Evolutionary conservation across 352 stramenopile genomes (phyloP).

Genomic region (Phytophthora cajani): DNA sequence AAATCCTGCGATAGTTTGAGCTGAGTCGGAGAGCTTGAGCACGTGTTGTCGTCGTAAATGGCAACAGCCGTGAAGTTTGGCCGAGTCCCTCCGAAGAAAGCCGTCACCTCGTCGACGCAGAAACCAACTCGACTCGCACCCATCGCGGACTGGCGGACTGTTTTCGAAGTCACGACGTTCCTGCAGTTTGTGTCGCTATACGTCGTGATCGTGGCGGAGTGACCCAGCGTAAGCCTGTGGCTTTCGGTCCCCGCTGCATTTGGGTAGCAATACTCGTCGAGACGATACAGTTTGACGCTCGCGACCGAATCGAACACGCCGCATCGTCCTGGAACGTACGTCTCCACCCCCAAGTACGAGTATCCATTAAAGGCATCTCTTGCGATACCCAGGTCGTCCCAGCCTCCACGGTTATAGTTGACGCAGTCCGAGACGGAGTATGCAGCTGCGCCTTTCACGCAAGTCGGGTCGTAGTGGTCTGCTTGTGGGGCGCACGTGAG

Average conservation of each 20-base stretch:
- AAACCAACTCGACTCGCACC: not conserved
- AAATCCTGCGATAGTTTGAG: constrained; percentile 14
- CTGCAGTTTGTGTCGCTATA: constrained; percentile 2
- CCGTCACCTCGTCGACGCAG: constrained; percentile 1
- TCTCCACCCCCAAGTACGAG: constrained; percentile 12
- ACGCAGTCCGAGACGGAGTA: constrained; percentile 19
- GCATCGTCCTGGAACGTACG: constrained; percentile 1
- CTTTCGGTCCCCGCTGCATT: constrained; percentile 6
- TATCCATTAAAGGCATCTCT: not conserved
- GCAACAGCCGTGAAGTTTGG: constrained; percentile 2
- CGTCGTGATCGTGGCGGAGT: constrained; percentile 4
- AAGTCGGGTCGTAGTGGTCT: constrained; percentile 10
- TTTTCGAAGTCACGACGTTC: constrained; percentile 1
- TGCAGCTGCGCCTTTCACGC: not conserved
- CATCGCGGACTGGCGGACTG: not conserved
- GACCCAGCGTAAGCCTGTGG: constrained; percentile 5
- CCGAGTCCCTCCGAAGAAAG: not conserved
- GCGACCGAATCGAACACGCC: not conserved
- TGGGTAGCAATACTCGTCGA: constrained; percentile 12
- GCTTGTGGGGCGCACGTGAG: constrained; percentile 2
- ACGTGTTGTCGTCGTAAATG: constrained; percentile 11
- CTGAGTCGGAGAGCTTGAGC: constrained; percentile 2
- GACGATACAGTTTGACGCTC: constrained; percentile 2
- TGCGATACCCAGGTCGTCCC: constrained; percentile 15
- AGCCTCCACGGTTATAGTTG: constrained; percentile 1